phyloP scores from a whole-genome alignment of 1,284 basidiomycete species.

The Pseudozyma pruni region DNA sequence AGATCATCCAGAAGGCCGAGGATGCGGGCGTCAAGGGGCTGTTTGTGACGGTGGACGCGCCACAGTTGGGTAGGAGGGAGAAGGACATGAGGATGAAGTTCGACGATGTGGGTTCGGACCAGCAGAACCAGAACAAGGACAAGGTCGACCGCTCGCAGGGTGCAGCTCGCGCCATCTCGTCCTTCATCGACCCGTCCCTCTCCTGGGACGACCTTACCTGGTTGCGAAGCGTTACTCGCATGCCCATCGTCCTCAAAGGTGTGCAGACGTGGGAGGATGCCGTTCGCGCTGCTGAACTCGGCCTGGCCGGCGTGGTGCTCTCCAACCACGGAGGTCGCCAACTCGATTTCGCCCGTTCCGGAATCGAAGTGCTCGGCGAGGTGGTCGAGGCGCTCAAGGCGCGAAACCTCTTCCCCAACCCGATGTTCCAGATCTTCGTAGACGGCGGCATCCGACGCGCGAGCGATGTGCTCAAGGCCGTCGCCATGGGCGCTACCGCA shows the following conservation, averaged over 20 bases:
- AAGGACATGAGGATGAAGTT: conserved; percentile 73
- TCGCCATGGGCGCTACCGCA: conserved; percentile 89
- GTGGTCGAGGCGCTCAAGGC: conserved; percentile 80
- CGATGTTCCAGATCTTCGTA: conserved; percentile 80
- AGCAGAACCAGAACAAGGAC: conserved; percentile 64
- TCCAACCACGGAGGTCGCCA: conserved; percentile 70
- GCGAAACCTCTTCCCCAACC: conserved; percentile 72
- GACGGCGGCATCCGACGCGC: conserved; percentile 88
- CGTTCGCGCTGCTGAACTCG: conserved; percentile 72
- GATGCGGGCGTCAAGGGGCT: conserved; percentile 80
- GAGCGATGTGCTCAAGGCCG: conserved; percentile 80
- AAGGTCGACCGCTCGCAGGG: conserved; percentile 54
- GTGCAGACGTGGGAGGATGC: conserved; percentile 75
- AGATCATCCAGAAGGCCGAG: conserved; percentile 79
- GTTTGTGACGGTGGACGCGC: conserved; percentile 89
- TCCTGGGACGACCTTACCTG: conserved; percentile 75
- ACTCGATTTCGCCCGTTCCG: conserved; percentile 62
- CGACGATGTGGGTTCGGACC: conserved; percentile 72
- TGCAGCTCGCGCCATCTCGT: conserved; percentile 70
- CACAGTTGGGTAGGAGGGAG: conserved; percentile 85
- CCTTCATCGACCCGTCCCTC: conserved; percentile 71
- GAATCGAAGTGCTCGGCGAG: conserved; percentile 75
- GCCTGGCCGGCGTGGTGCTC: conserved; percentile 69
- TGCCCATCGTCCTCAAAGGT: conserved; percentile 87
- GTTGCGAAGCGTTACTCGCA: conserved; percentile 78